A percentile compares a stretch with the other conserved stretches of the same genome.
phyloP scores from a whole-genome alignment of 2,329 filamentous ascomycete genomes.

The Chrysoporthe puriensis region DNA sequence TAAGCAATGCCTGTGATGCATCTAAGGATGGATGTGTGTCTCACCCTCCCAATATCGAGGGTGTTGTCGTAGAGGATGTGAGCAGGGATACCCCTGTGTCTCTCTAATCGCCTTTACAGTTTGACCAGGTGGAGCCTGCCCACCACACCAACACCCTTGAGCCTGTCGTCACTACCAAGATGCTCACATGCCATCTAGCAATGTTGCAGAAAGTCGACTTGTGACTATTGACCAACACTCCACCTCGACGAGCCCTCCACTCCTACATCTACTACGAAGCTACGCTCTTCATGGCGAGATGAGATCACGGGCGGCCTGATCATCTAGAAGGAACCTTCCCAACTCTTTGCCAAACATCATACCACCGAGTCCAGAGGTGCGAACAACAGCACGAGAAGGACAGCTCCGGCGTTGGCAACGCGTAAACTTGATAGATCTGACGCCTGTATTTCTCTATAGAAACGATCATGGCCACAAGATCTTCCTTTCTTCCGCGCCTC shows the following conservation, averaged over 20 bases:
- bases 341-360: neutral
- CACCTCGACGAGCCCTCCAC: neutral
- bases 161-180: constrained; percentile 4
- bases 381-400: neutral
- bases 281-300: neutral
- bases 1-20: too few species aligned
- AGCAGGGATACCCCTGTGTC: neutral
- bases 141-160: constrained; percentile 1
- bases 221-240: neutral
- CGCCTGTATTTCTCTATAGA: neutral
- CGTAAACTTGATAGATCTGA: neutral
- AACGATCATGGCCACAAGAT: constrained; percentile 33
- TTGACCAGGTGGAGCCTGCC: neutral
- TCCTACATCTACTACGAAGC: neutral
- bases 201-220: neutral
- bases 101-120: neutral
- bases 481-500: constrained; percentile 39
- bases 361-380: neutral
- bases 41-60: too few species aligned
- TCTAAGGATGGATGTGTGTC: too few species aligned
- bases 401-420: neutral
- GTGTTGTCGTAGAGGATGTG: neutral
- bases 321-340: too few species aligned
- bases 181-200: constrained; percentile 4
- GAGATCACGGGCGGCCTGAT: neutral